phyloP scores from a whole-genome alignment of 768 basidiomycete genomes.

The Galerina sulciceps region DNA sequence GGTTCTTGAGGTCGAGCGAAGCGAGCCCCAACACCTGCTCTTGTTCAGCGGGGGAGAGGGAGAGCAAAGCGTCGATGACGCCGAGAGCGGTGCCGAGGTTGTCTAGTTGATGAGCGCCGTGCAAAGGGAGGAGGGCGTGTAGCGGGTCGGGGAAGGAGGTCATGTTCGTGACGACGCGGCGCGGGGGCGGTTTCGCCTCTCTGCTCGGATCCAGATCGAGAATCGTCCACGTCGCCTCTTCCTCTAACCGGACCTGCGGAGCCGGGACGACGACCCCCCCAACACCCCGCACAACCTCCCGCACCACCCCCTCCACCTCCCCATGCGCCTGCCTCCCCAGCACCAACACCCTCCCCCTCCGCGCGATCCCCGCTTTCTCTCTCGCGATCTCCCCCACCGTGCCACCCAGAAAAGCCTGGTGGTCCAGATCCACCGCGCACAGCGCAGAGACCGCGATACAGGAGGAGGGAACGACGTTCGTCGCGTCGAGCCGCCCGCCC shows the following conservation, averaged over 20 bases:
- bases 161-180: slow-evolving; percentile 46
- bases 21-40: background rate
- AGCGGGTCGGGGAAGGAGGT: slow-evolving; percentile 49
- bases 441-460: slow-evolving; percentile 80
- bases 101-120: slow-evolving; percentile 19
- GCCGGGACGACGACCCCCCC: slow-evolving; percentile 43
- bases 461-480: slow-evolving; percentile 94
- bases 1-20: slow-evolving; percentile 8
- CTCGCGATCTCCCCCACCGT: slow-evolving; percentile 74
- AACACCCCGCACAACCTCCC: slow-evolving; percentile 41
- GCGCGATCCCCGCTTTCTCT: slow-evolving; percentile 85
- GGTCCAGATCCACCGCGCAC: slow-evolving; percentile 90
- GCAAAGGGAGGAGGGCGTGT: slow-evolving; percentile 61
- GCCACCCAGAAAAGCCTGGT: slow-evolving; percentile 86
- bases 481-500: slow-evolving; percentile 93
- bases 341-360: slow-evolving; percentile 63
- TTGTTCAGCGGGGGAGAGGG: background rate
- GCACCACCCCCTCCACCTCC: slow-evolving; percentile 48
- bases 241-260: slow-evolving; percentile 38
- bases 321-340: slow-evolving; percentile 64
- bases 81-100: background rate
- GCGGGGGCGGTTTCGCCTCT: slow-evolving; percentile 29
- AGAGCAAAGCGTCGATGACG: background rate
- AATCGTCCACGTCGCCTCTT: slow-evolving; percentile 27
- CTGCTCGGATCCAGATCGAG: background rate